Percentiles rank a stretch among this genome's conserved stretches.
These are phyloP conservation scores for Microthlaspi erraticum DNA, from an alignment of 345 rosid species.

Conservation along the genomic window DNA sequence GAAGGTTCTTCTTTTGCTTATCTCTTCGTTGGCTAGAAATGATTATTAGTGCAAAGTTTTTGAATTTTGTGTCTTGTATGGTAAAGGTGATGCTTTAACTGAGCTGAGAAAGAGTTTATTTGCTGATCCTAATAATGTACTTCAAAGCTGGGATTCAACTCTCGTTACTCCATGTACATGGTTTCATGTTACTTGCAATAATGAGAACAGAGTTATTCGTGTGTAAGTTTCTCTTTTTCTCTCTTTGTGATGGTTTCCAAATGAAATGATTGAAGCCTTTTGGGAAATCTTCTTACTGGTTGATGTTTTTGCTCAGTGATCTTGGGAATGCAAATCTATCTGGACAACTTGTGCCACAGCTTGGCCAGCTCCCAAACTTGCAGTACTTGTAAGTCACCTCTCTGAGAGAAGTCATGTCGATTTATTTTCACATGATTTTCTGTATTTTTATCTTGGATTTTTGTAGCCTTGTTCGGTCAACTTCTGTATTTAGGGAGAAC, in stretches of 20 bases:
- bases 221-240: slow-evolving; percentile 60
- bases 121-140: too few species aligned
- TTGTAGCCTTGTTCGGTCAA: too few species aligned
- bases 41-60: too few species aligned
- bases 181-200: slow-evolving; percentile 82
- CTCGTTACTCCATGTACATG: too few species aligned
- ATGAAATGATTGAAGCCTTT: slow-evolving; percentile 10
- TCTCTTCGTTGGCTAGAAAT: too few species aligned
- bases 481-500: too few species aligned
- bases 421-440: background rate
- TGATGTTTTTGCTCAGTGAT: slow-evolving; percentile 18
- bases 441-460: too few species aligned
- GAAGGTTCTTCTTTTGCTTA: too few species aligned
- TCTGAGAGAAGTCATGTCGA: background rate
- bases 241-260: background rate
- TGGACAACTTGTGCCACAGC: slow-evolving; percentile 38
- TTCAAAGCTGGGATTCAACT: too few species aligned
- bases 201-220: slow-evolving; percentile 65
- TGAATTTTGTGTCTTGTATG: too few species aligned
- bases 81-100: too few species aligned
- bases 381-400: slow-evolving; percentile 74
- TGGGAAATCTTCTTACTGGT: background rate
- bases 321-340: slow-evolving; percentile 41
- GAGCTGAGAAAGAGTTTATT: too few species aligned
- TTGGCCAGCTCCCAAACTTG: slow-evolving; percentile 58